phyloP scores from a whole-genome alignment of 2,329 filamentous ascomycete species.

The Chrysoporthe puriensis region DNA sequence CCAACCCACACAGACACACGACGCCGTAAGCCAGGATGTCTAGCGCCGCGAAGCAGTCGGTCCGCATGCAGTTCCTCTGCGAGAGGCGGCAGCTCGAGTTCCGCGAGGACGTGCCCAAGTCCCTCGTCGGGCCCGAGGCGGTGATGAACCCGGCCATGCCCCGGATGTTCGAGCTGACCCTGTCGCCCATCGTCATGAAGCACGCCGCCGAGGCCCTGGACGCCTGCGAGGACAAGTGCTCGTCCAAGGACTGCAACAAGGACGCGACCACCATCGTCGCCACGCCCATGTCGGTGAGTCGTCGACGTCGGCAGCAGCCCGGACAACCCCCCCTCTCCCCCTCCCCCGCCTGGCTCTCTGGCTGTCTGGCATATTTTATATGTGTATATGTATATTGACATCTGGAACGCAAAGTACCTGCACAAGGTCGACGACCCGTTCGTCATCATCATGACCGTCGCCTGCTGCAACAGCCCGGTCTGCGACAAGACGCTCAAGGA shows the following conservation, averaged over 20 bases:
- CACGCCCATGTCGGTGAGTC: slow-evolving; percentile 29
- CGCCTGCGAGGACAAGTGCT: slow-evolving; percentile 29
- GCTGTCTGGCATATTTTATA: too few relatives aligned
- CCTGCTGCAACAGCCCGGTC: slow-evolving; percentile 17
- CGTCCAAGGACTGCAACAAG: slow-evolving; percentile 18
- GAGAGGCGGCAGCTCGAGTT: slow-evolving; percentile 29
- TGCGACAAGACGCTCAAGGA: slow-evolving; percentile 26
- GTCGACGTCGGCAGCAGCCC: too few relatives aligned
- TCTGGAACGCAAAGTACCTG: slow-evolving; percentile 18
- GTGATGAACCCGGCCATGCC: slow-evolving; percentile 27
- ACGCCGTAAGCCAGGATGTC: slow-evolving; percentile 8
- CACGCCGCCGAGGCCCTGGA: slow-evolving; percentile 26
- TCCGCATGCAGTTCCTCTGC: slow-evolving; percentile 29
- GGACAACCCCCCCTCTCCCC: too few relatives aligned
- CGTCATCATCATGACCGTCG: slow-evolving; percentile 30
- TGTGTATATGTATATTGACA: too few relatives aligned
- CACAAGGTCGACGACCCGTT: slow-evolving; percentile 28
- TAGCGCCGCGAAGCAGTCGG: slow-evolving; percentile 21
- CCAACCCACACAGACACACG: neutral
- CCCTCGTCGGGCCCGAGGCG: slow-evolving; percentile 26
- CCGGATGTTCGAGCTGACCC: slow-evolving; percentile 25
- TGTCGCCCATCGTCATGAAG: slow-evolving; percentile 27
- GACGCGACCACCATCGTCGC: slow-evolving; percentile 24
- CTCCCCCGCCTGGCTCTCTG: neutral
- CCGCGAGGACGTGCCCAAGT: slow-evolving; percentile 27